phyloP scores from a whole-genome alignment of 192 early-diverging fungal genomes.

The Pecoramyces ruminantium region DNA sequence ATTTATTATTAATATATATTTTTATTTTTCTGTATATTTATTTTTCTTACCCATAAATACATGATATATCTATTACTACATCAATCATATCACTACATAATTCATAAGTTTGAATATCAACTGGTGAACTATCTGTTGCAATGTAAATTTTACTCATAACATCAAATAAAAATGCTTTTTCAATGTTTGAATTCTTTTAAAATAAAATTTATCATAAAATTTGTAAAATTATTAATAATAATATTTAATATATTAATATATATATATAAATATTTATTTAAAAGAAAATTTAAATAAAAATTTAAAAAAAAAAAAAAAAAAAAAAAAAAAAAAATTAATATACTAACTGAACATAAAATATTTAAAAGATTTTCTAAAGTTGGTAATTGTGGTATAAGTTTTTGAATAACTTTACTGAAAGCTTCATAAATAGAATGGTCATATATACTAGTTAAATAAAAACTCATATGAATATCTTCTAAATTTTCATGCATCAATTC shows the following conservation, averaged over 20 bases:
- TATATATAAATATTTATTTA: too few species aligned
- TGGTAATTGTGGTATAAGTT: constrained; percentile 65
- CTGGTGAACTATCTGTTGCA: constrained; percentile 83
- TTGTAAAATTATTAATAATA: too few species aligned
- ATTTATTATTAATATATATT: too few species aligned
- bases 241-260: too few species aligned
- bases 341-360: constrained; percentile 72
- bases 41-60: constrained; percentile 46
- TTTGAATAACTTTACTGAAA: constrained; percentile 82
- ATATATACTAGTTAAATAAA: constrained; percentile 85
- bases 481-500: constrained; percentile 57
- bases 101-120: constrained; percentile 74
- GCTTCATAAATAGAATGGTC: constrained; percentile 90
- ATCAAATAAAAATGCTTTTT: constrained; percentile 94
- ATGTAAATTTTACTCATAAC: constrained; percentile 77
- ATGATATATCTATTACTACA: constrained; percentile 64
- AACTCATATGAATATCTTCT: constrained; percentile 60
- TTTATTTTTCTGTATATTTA: too few species aligned
- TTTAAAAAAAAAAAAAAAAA: too few species aligned
- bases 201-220: too few species aligned
- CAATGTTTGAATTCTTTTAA: constrained; percentile 82
- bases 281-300: too few species aligned
- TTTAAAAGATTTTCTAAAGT: constrained; percentile 82
- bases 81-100: constrained; percentile 93
- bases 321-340: not conserved